A percentile compares a stretch with the other conserved stretches of the same genome.
These are phyloP conservation scores for Neoconidiobolus thromboides DNA, from an alignment of 371 early-diverging fungal species.

Conservation along the genomic window DNA sequence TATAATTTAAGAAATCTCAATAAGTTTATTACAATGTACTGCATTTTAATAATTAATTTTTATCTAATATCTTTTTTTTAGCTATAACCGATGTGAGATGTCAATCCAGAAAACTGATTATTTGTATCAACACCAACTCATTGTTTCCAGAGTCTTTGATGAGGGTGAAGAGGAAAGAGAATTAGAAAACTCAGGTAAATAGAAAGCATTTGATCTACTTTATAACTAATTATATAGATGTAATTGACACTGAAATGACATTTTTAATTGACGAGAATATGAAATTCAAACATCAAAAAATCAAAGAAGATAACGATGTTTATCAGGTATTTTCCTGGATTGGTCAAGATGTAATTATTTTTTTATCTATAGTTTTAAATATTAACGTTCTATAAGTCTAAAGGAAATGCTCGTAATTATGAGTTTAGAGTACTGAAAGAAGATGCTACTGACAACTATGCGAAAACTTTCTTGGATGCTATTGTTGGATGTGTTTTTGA, in stretches of 20 bases:
- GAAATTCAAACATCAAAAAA: neutral
- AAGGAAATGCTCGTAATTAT: neutral
- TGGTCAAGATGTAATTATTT: neutral
- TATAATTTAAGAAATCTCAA: neutral
- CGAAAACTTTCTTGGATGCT: neutral
- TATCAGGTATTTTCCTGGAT: neutral
- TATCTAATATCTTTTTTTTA: constrained; percentile 4
- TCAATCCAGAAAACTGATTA: constrained; percentile 31
- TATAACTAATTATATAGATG: neutral
- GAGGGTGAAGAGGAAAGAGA: constrained; percentile 48
- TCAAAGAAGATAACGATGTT: neutral
- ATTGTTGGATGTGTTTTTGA: neutral
- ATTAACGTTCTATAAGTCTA: neutral
- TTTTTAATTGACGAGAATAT: neutral
- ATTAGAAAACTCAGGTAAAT: constrained; percentile 9
- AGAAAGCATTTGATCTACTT: neutral
- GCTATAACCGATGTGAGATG: constrained; percentile 29
- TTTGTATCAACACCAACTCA: constrained; percentile 36
- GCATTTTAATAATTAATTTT: too few relatives aligned
- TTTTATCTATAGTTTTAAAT: neutral
- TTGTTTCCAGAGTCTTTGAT: constrained; percentile 41
- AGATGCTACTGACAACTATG: neutral
- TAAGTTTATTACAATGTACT: neutral
- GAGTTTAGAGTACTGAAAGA: neutral
- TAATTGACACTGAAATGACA: neutral